phyloP scores from a whole-genome alignment of 768 basidiomycete species.

The Tephrocybe sp. region DNA sequence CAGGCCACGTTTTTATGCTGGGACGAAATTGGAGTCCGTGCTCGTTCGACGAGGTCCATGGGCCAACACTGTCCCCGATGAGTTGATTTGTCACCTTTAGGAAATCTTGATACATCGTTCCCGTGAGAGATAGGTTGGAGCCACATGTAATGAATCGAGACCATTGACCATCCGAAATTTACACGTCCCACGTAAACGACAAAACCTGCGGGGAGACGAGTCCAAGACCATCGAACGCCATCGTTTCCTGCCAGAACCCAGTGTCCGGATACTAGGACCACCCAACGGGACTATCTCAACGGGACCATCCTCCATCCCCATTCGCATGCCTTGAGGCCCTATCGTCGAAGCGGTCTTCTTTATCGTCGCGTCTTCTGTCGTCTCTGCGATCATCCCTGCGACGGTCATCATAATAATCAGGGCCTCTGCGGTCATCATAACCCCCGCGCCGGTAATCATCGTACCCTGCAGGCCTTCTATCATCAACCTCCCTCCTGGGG shows the following conservation, averaged over 20 bases:
- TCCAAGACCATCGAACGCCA: slow-evolving; percentile 45
- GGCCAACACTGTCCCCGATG: background rate
- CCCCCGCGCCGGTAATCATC: slow-evolving; percentile 86
- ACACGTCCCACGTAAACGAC: slow-evolving; percentile 56
- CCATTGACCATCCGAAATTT: slow-evolving; percentile 43
- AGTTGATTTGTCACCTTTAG: slow-evolving; percentile 7
- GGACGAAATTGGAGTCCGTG: background rate
- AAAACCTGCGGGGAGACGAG: slow-evolving; percentile 46
- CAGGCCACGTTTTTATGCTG: no score
- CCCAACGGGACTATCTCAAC: slow-evolving; percentile 78
- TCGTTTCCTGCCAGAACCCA: slow-evolving; percentile 34
- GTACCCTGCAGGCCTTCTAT: slow-evolving; percentile 90
- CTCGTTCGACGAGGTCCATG: background rate
- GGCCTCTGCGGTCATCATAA: slow-evolving; percentile 80
- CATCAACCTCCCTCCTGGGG: slow-evolving; percentile 77
- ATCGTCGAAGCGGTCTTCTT: slow-evolving; percentile 80
- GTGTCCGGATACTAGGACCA: slow-evolving; percentile 33
- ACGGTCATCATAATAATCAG: slow-evolving; percentile 87
- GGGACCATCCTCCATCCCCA: slow-evolving; percentile 77
- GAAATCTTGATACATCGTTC: slow-evolving; percentile 1
- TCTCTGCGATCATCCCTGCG: slow-evolving; percentile 84
- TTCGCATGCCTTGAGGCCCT: slow-evolving; percentile 71
- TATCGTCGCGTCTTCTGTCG: slow-evolving; percentile 80
- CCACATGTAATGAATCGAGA: slow-evolving; percentile 39
- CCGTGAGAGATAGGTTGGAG: slow-evolving; percentile 9